Conservation (phyloP, 1,284 basidiomycete genomes). For the Sporisorium scitamineum region DNA sequence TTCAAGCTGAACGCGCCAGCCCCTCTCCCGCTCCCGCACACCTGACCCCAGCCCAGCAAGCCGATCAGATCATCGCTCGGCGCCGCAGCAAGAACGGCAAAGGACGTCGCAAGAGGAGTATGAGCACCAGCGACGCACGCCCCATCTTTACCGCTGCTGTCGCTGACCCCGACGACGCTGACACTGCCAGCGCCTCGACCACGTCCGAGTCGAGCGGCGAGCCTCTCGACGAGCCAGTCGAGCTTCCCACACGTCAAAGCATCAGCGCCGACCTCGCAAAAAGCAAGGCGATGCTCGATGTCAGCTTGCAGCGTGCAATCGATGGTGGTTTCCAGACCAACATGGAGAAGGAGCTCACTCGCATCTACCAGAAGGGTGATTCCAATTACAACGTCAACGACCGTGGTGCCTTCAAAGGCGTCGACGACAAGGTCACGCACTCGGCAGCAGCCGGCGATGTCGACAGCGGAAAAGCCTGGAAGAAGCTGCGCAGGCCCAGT, state of each 20-base stretch:
- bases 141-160: constrained; percentile 40
- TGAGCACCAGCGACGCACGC: constrained; percentile 55
- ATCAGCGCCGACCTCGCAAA: constrained; percentile 55
- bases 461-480: constrained; percentile 86
- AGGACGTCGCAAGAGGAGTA: constrained; percentile 48
- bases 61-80: constrained; percentile 60
- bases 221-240: constrained; percentile 29
- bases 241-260: constrained; percentile 48
- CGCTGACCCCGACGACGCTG: constrained; percentile 5
- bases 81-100: constrained; percentile 58
- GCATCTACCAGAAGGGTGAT: constrained; percentile 59
- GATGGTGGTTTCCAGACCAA: constrained; percentile 57
- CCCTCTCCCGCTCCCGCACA: constrained; percentile 11
- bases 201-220: constrained; percentile 15
- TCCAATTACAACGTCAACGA: constrained; percentile 72
- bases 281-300: constrained; percentile 56
- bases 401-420: constrained; percentile 59
- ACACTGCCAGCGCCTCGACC: constrained; percentile 12
- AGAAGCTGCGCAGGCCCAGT: constrained; percentile 84
- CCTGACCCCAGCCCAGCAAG: constrained; percentile 59
- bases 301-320: constrained; percentile 55
- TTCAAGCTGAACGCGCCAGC: background rate
- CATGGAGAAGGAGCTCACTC: constrained; percentile 58
- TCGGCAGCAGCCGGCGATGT: constrained; percentile 80
- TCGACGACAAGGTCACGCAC: constrained; percentile 74